Evolutionary conservation across 1,284 basidiomycete species (phyloP).

Genomic region (Earliella scabrosa): DNA sequence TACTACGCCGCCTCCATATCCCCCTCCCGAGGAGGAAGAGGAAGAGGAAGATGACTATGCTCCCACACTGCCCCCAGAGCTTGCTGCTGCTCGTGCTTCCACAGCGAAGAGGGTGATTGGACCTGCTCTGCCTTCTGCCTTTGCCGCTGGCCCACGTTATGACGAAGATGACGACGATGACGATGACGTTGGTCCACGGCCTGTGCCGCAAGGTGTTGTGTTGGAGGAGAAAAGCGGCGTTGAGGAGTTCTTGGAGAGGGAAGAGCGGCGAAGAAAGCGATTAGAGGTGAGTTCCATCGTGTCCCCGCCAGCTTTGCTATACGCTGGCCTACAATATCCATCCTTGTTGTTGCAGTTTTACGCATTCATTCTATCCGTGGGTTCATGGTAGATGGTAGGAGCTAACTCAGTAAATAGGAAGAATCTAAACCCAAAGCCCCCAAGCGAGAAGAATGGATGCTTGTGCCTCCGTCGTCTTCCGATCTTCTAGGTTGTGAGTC

Average conservation of each 20-base stretch:
- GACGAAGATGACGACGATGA: conserved; percentile 67
- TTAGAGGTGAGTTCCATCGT: conserved; percentile 53
- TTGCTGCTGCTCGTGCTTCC: conserved; percentile 42
- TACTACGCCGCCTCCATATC: background rate
- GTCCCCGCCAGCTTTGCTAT: background rate
- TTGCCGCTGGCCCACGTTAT: conserved; percentile 30
- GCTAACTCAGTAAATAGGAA: conserved; percentile 48
- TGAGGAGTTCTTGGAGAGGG: conserved; percentile 79
- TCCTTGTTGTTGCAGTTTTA: no score
- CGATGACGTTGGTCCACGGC: conserved; percentile 79
- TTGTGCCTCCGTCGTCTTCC: conserved; percentile 83
- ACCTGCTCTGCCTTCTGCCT: conserved; percentile 42
- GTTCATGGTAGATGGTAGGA: background rate
- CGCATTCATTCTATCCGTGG: no score
- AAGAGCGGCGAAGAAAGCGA: conserved; percentile 72
- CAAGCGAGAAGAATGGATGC: conserved; percentile 94
- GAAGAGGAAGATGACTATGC: conserved; percentile 62
- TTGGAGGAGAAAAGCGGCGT: conserved; percentile 60
- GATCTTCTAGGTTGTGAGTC: conserved; percentile 76
- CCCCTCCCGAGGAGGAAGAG: conserved; percentile 16
- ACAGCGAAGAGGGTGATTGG: conserved; percentile 37
- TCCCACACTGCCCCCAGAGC: conserved; percentile 69
- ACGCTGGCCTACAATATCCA: no score
- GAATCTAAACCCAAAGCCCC: conserved; percentile 72
- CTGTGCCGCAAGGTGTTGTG: conserved; percentile 51